phyloP scores from a whole-genome alignment of 345 rosid genomes.

The Ricinus communis region DNA sequence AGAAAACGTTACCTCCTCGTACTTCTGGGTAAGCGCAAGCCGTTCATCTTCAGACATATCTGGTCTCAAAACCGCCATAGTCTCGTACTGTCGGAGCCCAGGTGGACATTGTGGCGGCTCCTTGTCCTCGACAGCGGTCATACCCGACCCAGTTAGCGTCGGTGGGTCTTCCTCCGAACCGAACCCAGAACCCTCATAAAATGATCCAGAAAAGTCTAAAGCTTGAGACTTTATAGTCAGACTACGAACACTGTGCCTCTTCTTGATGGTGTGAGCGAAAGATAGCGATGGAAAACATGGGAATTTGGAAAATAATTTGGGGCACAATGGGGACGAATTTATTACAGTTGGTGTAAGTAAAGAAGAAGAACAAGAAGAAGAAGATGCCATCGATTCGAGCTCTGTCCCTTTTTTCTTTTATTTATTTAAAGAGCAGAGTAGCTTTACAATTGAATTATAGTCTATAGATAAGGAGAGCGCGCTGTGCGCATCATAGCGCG shows the following conservation, averaged over 20 bases:
- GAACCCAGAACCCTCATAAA: conserved; percentile 66
- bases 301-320: conserved; percentile 32
- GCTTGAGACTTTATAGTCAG: conserved; percentile 51
- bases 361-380: no score
- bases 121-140: conserved; percentile 64
- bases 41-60: conserved; percentile 96
- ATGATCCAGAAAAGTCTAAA: conserved; percentile 72
- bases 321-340: conserved; percentile 32
- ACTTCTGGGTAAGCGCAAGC: conserved; percentile 82
- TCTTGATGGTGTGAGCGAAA: conserved; percentile 36
- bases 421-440: no score
- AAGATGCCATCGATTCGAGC: conserved; percentile 58
- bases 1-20: conserved; percentile 79
- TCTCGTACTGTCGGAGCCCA: conserved; percentile 82
- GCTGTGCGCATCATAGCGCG: background rate
- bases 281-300: conserved; percentile 42
- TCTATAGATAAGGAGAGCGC: conserved; percentile 32
- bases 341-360: conserved; percentile 36
- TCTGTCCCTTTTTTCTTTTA: no score
- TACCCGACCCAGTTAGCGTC: conserved; percentile 43
- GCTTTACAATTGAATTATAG: conserved; percentile 20
- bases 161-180: conserved; percentile 69
- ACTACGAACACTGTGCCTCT: conserved; percentile 14
- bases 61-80: conserved; percentile 86
- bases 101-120: conserved; percentile 90